phyloP scores from a whole-genome alignment of 2,329 filamentous ascomycete genomes.

The Verticillium albo-atrum region DNA sequence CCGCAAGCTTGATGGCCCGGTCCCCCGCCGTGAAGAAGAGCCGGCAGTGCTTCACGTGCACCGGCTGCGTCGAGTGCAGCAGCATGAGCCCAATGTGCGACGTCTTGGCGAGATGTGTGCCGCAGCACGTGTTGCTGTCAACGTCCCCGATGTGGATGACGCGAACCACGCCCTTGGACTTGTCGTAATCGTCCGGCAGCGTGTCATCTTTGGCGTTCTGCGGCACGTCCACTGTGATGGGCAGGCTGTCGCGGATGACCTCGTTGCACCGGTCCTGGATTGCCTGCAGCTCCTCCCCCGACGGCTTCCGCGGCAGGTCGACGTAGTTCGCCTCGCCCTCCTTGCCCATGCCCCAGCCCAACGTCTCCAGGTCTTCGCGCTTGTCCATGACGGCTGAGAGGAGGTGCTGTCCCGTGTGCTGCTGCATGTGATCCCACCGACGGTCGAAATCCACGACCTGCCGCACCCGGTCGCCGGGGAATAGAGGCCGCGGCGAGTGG shows the following conservation, averaged over 20 bases:
- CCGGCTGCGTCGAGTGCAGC: conserved; percentile 19
- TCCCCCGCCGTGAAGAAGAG: conserved; percentile 23
- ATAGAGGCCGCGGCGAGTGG: conserved; percentile 14
- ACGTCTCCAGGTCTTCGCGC: conserved; percentile 15
- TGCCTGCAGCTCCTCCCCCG: conserved; percentile 14
- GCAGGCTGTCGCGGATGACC: conserved; percentile 16
- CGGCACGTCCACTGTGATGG: conserved; percentile 19
- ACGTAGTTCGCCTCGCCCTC: conserved; percentile 24
- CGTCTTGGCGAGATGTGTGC: conserved; percentile 23
- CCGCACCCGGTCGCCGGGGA: conserved; percentile 13
- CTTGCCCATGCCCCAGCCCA: conserved; percentile 25
- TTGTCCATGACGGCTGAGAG: conserved; percentile 24
- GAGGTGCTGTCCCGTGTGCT: conserved; percentile 26
- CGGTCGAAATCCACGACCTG: conserved; percentile 22
- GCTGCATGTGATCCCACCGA: conserved; percentile 28
- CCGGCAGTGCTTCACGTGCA: conserved; percentile 25
- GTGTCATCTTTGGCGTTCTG: conserved; percentile 16
- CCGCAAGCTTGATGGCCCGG: conserved; percentile 18
- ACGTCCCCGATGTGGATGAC: conserved; percentile 22
- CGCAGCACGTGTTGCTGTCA: conserved; percentile 26
- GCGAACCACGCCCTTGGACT: conserved; percentile 20
- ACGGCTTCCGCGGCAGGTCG: conserved; percentile 21
- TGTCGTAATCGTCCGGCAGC: conserved; percentile 24
- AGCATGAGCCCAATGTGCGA: conserved; percentile 24
- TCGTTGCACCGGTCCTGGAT: conserved; percentile 21